Evolutionary conservation across 2,329 filamentous ascomycete species (phyloP).

Genomic region (Cryphonectria radicalis): DNA sequence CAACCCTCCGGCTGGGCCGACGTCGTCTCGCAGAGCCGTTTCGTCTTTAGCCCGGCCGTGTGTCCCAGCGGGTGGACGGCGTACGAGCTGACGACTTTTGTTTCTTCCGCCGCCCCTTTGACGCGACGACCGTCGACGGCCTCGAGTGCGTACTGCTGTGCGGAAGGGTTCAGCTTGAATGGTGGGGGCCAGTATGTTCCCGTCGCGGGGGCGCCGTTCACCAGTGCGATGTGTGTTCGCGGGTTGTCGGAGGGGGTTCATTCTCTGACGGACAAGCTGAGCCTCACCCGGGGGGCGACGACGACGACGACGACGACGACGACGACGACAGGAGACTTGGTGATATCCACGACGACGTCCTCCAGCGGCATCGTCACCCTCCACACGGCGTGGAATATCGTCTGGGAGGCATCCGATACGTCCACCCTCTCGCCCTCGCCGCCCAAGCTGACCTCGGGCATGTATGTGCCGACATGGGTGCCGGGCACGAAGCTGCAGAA

Average conservation of each 20-base stretch:
- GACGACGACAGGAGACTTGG: not conserved
- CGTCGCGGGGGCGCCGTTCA: not conserved
- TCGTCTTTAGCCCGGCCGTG: not conserved
- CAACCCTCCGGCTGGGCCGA: not conserved
- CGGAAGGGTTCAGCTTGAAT: not conserved
- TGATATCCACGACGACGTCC: not conserved
- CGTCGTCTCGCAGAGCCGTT: not conserved
- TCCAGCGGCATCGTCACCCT: not conserved
- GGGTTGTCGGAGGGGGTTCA: not conserved
- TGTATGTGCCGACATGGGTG: conserved; percentile 3
- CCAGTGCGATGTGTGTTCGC: not conserved
- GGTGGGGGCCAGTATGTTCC: not conserved
- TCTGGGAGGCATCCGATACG: not conserved
- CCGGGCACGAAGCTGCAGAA: conserved; percentile 5
- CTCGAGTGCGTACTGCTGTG: not conserved
- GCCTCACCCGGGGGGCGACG: not conserved
- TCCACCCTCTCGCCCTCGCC: not conserved
- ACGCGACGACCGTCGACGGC: not conserved
- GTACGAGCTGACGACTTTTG: not conserved
- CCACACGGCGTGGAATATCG: not conserved
- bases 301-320: not conserved
- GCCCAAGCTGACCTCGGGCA: conserved; percentile 4
- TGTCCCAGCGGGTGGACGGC: conserved; percentile 1
- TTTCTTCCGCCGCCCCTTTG: not conserved
- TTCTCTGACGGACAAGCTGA: not conserved